These are phyloP conservation scores for Russula ochroleuca DNA, from an alignment of 768 basidiomycete species.

Conservation along the genomic window DNA sequence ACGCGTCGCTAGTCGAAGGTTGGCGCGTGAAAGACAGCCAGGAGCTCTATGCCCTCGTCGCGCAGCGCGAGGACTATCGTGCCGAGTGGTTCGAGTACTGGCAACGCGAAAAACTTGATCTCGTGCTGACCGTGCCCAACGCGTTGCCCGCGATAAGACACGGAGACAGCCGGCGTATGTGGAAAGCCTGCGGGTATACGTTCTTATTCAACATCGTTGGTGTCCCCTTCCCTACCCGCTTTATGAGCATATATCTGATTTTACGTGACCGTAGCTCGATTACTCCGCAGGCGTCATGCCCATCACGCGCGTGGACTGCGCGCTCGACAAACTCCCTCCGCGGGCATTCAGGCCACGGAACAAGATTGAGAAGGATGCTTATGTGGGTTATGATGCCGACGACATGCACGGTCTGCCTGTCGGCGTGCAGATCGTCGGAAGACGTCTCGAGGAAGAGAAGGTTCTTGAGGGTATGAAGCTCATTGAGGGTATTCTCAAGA, in stretches of 20 bases:
- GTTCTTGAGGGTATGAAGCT: slow-evolving; percentile 67
- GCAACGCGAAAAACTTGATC: slow-evolving; percentile 52
- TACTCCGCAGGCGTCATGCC: slow-evolving; percentile 58
- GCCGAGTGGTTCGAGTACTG: slow-evolving; percentile 40
- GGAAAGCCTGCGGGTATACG: slow-evolving; percentile 52
- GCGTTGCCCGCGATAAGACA: slow-evolving; percentile 58
- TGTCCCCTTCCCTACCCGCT: not conserved
- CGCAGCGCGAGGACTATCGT: slow-evolving; percentile 42
- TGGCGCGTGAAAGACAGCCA: slow-evolving; percentile 47
- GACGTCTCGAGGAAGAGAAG: slow-evolving; percentile 66
- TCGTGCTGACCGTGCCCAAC: slow-evolving; percentile 57
- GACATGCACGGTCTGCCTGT: slow-evolving; percentile 66
- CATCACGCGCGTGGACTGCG: slow-evolving; percentile 48
- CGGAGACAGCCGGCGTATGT: slow-evolving; percentile 51
- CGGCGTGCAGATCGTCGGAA: slow-evolving; percentile 61
- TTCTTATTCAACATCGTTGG: slow-evolving; percentile 64
- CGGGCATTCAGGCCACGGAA: slow-evolving; percentile 40
- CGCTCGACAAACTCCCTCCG: slow-evolving; percentile 39
- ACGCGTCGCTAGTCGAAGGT: slow-evolving; percentile 50
- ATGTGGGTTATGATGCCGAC: slow-evolving; percentile 52
- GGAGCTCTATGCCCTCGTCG: slow-evolving; percentile 50
- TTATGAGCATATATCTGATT: not conserved
- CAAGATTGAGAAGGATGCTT: slow-evolving; percentile 43
- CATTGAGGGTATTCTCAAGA: slow-evolving; percentile 36
- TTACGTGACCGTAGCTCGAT: slow-evolving; percentile 39